A percentile compares a stretch with the other conserved stretches of the same genome.
Evolutionary conservation across 73 alveolate species (phyloP).

Genomic region (Symbiodinium natans): DNA sequence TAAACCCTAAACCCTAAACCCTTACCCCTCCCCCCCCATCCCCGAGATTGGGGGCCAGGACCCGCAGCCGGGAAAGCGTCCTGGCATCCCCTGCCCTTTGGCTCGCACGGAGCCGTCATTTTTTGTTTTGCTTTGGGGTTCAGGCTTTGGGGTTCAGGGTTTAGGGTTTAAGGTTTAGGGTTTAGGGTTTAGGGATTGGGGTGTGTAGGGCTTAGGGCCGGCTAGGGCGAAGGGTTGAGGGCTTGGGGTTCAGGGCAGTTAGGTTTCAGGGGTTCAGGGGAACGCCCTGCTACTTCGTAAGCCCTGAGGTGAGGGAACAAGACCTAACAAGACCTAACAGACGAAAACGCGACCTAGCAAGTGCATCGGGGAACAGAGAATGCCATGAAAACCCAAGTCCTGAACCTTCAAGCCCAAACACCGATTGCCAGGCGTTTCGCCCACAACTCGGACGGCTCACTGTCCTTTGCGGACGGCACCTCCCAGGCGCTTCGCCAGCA

Average conservation of each 20-base stretch:
- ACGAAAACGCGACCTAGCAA: too few relatives aligned
- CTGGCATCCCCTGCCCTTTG: not conserved
- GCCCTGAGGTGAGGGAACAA: too few relatives aligned
- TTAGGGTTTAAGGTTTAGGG: not conserved
- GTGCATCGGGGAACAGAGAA: too few relatives aligned
- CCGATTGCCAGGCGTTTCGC: constrained; percentile 44
- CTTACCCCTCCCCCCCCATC: too few relatives aligned
- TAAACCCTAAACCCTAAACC: not conserved
- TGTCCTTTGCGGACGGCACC: constrained; percentile 20
- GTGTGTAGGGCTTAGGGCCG: not conserved
- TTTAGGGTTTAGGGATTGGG: not conserved
- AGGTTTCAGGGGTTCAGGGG: not conserved
- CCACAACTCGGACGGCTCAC: constrained; percentile 68
- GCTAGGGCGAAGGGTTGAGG: not conserved
- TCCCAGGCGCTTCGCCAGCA: not conserved
- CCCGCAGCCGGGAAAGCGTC: not conserved
- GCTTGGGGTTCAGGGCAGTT: not conserved
- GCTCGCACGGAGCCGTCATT: not conserved
- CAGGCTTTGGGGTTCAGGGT: not conserved
- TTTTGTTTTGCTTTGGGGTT: not conserved
- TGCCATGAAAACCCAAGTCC: too few relatives aligned
- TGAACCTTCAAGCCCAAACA: too few relatives aligned
- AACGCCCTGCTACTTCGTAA: too few relatives aligned
- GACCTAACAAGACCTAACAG: too few relatives aligned
- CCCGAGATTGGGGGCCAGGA: too few relatives aligned